These are phyloP conservation scores for Paramecium bursaria DNA, from an alignment of 73 alveolate species.

Conservation along the genomic window DNA sequence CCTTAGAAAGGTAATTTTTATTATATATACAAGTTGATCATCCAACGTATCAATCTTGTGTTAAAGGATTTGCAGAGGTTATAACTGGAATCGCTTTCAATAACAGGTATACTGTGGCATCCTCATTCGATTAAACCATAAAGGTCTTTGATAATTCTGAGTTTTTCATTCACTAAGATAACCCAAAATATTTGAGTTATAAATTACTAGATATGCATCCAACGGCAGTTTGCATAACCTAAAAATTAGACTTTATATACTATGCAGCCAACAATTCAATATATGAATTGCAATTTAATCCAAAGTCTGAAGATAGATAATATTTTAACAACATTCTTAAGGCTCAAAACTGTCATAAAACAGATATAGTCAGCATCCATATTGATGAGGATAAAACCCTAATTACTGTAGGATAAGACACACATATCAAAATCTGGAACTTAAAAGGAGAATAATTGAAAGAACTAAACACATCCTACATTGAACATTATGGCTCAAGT, in stretches of 20 bases:
- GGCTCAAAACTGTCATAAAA: slow-evolving; percentile 43
- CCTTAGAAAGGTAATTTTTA: no score
- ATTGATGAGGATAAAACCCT: slow-evolving; percentile 41
- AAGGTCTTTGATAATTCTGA: slow-evolving; percentile 37
- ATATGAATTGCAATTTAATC: slow-evolving; percentile 23
- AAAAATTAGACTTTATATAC: slow-evolving; percentile 3
- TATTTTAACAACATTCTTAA: slow-evolving; percentile 25
- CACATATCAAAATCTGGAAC: slow-evolving; percentile 28
- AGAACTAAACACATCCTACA: slow-evolving; percentile 51
- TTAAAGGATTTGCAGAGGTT: slow-evolving; percentile 25
- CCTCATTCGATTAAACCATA: slow-evolving; percentile 20
- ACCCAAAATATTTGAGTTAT: slow-evolving; percentile 24
- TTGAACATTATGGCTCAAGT: slow-evolving; percentile 41
- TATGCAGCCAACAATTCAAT: slow-evolving; percentile 25
- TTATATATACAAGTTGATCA: no score
- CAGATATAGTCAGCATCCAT: slow-evolving; percentile 19
- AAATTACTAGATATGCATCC: slow-evolving; percentile 49
- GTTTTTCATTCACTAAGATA: slow-evolving; percentile 24
- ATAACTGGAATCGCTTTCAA: slow-evolving; percentile 30
- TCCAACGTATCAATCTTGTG: slow-evolving; percentile 20
- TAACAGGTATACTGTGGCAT: slow-evolving; percentile 13
- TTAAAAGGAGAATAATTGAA: slow-evolving; percentile 22
- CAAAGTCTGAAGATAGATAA: slow-evolving; percentile 28
- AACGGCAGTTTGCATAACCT: slow-evolving; percentile 50
- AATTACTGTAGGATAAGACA: slow-evolving; percentile 21